Percentiles rank a stretch among this genome's conserved stretches.
Conservation (phyloP, 345 rosid genomes). For the Eucalyptus cladocalyx region DNA sequence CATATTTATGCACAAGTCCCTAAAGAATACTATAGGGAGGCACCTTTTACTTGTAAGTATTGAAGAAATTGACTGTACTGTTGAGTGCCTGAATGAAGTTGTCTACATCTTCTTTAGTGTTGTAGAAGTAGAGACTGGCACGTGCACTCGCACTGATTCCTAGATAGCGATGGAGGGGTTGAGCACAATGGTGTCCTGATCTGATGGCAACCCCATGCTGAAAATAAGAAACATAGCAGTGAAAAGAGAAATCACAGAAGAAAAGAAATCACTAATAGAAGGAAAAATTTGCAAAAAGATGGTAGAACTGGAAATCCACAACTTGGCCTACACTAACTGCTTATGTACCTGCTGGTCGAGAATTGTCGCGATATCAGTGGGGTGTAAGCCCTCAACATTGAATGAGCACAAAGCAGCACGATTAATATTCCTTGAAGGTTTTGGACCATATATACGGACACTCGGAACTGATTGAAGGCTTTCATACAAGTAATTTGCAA, state of each 20-base stretch:
- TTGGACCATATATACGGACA: conserved; percentile 76
- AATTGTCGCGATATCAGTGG: conserved; percentile 87
- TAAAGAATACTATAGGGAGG: not conserved
- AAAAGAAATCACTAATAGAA: not conserved
- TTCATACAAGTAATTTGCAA: conserved; percentile 63
- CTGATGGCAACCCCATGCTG: conserved; percentile 99
- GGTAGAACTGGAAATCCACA: not conserved
- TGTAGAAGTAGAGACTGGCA: conserved; percentile 91
- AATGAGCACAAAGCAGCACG: conserved; percentile 88
- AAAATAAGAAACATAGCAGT: not conserved
- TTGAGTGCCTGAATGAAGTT: conserved; percentile 51
- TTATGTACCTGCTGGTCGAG: conserved; percentile 81
- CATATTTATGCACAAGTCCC: not conserved
- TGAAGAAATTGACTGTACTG: conserved; percentile 74
- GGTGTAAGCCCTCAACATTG: conserved; percentile 73
- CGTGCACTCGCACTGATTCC: conserved; percentile 86
- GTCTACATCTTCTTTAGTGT: conserved; percentile 83
- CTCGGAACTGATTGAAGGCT: conserved; percentile 46
- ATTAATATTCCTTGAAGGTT: conserved; percentile 41
- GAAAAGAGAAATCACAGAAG: not conserved
- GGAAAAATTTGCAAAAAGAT: not conserved
- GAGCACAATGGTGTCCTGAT: conserved; percentile 97
- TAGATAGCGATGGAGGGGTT: conserved; percentile 78
- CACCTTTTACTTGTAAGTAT: conserved; percentile 45
- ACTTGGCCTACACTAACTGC: not conserved